Percentiles rank a stretch among this genome's conserved stretches.
Evolutionary conservation across 352 stramenopile species (phyloP).

Genomic region (Thraustochytrium sp.): DNA sequence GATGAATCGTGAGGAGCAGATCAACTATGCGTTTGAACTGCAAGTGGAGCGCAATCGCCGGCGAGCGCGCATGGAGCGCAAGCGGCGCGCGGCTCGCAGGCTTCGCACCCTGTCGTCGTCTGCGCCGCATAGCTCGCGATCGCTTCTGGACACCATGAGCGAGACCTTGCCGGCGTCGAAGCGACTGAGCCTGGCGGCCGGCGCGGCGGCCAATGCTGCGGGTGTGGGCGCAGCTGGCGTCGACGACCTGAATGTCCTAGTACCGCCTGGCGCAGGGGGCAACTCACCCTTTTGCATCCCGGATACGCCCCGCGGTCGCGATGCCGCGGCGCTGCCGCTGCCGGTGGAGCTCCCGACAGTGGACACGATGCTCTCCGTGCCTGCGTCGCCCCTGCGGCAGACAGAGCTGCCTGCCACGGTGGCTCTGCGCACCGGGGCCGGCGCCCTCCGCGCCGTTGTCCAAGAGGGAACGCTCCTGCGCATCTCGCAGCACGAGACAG

Average conservation of each 20-base stretch:
- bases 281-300: not conserved
- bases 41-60: conserved; percentile 33
- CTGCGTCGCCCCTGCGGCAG: not conserved
- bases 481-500: conserved; percentile 7
- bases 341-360: conserved; percentile 34
- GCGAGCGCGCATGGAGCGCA: conserved; percentile 27
- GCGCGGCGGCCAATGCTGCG: too few relatives aligned
- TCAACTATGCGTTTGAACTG: conserved; percentile 15
- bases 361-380: conserved; percentile 36
- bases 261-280: not conserved
- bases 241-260: too few relatives aligned
- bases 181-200: too few relatives aligned
- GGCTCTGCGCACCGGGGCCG: too few relatives aligned
- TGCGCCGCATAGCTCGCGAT: not conserved
- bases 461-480: not conserved
- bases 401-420: not conserved
- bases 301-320: conserved; percentile 26
- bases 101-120: conserved; percentile 32
- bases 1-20: conserved; percentile 10
- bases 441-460: not conserved
- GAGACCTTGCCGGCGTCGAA: too few relatives aligned
- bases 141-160: too few relatives aligned
- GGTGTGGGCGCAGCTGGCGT: too few relatives aligned
- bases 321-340: conserved; percentile 15
- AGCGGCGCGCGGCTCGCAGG: not conserved